Evolutionary conservation across 2,329 filamentous ascomycete species (phyloP).

Genomic region (Sclerotiophoma versabilis): DNA sequence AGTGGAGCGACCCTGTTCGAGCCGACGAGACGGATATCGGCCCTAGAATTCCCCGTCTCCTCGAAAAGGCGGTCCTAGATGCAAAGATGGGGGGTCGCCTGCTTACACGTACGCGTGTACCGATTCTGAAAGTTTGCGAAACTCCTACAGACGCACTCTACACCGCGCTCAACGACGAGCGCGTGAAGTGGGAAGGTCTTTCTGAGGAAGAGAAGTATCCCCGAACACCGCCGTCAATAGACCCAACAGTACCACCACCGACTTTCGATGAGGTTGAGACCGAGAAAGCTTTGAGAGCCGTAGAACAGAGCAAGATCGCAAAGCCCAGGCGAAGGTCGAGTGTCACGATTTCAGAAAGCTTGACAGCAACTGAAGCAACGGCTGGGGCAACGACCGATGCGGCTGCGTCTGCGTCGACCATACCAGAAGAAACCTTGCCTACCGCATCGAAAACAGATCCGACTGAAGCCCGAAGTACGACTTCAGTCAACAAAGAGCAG

Average conservation of each 20-base stretch:
- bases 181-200: constrained; percentile 73
- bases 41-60: constrained; percentile 70
- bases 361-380: not conserved
- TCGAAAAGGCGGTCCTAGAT: constrained; percentile 78
- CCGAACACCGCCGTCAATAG: constrained; percentile 19
- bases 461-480: not conserved
- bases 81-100: constrained; percentile 77
- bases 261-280: constrained; percentile 17
- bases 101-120: constrained; percentile 79
- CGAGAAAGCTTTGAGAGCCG: constrained; percentile 6
- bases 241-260: constrained; percentile 20
- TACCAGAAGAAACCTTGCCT: constrained; percentile 36
- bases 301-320: constrained; percentile 5
- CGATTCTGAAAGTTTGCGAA: constrained; percentile 87
- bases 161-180: constrained; percentile 67
- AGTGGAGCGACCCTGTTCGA: constrained; percentile 47
- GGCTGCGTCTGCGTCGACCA: constrained; percentile 6
- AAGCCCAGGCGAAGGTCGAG: not conserved
- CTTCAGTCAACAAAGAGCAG: constrained; percentile 24
- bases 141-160: constrained; percentile 68
- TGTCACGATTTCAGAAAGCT: not conserved
- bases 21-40: constrained; percentile 52
- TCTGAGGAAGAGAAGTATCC: constrained; percentile 54
- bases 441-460: constrained; percentile 19
- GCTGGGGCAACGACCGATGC: not conserved